Percentiles rank a stretch among this genome's conserved stretches.
Evolutionary conservation across 495 filamentous ascomycete genomes (phyloP).

Genomic region (Penicillium nucicola): DNA sequence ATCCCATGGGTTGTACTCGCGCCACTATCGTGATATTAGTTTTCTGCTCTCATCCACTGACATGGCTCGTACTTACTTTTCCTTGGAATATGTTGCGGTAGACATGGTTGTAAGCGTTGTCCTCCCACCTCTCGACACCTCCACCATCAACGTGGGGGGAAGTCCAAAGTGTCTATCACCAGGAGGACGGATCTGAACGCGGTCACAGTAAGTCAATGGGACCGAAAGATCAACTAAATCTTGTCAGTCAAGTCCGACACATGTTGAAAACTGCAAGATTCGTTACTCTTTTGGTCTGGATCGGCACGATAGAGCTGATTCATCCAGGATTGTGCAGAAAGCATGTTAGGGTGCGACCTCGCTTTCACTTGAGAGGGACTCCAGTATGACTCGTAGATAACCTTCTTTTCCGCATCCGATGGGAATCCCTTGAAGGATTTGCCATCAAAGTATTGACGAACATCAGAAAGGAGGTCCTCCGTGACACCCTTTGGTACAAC

Average conservation of each 20-base stretch:
- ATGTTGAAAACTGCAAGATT: slow-evolving; percentile 41
- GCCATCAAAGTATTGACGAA: slow-evolving; percentile 18
- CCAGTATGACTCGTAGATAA: slow-evolving; percentile 81
- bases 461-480: slow-evolving; percentile 52
- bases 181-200: slow-evolving; percentile 57
- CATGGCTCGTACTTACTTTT: neutral
- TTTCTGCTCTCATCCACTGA: neutral
- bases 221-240: neutral
- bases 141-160: slow-evolving; percentile 76
- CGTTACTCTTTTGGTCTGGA: slow-evolving; percentile 20
- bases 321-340: slow-evolving; percentile 62
- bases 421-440: slow-evolving; percentile 3
- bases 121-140: slow-evolving; percentile 72
- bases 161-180: slow-evolving; percentile 68
- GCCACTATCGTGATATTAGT: slow-evolving; percentile 46
- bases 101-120: slow-evolving; percentile 62
- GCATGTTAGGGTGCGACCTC: slow-evolving; percentile 60
- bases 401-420: slow-evolving; percentile 46
- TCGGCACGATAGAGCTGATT: slow-evolving; percentile 60
- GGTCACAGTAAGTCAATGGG: slow-evolving; percentile 69
- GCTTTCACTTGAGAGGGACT: slow-evolving; percentile 64
- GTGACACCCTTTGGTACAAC: slow-evolving; percentile 57
- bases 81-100: slow-evolving; percentile 65
- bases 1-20: slow-evolving; percentile 69
- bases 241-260: neutral